These are phyloP conservation scores for Rhamnella rubrinervis DNA, from an alignment of 331 rosid species.

Conservation along the genomic window DNA sequence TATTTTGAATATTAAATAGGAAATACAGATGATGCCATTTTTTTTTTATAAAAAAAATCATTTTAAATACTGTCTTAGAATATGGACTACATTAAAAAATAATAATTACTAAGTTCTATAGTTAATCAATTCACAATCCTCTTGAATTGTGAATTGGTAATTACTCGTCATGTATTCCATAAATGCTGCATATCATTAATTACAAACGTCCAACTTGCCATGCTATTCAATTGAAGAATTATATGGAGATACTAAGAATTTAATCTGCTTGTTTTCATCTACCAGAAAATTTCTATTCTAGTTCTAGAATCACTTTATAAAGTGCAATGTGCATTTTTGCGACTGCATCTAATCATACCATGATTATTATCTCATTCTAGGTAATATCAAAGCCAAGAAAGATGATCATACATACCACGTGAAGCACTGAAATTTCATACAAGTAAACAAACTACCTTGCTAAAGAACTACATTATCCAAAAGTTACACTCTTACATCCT, in stretches of 20 bases:
- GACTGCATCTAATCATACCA: background rate
- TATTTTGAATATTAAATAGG: no score
- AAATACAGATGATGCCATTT: no score
- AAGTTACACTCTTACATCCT: no score
- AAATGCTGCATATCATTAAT: conserved; percentile 52
- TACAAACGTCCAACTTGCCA: background rate
- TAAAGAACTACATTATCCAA: no score
- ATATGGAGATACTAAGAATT: background rate
- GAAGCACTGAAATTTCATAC: background rate
- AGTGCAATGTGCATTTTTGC: background rate
- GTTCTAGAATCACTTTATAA: background rate
- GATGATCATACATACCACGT: background rate
- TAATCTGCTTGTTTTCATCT: background rate
- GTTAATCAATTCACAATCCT: no score
- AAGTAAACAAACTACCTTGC: no score
- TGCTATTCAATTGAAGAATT: conserved; percentile 5
- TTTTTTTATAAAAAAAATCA: no score
- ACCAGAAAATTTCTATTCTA: background rate
- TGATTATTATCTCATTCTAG: background rate
- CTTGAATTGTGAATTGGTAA: no score
- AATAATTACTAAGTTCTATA: no score
- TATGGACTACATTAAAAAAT: no score
- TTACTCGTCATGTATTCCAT: conserved; percentile 87
- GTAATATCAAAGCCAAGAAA: background rate
- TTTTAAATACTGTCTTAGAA: no score